phyloP scores from a whole-genome alignment of 768 basidiomycete species.

The Boletus pseudopeckii region DNA sequence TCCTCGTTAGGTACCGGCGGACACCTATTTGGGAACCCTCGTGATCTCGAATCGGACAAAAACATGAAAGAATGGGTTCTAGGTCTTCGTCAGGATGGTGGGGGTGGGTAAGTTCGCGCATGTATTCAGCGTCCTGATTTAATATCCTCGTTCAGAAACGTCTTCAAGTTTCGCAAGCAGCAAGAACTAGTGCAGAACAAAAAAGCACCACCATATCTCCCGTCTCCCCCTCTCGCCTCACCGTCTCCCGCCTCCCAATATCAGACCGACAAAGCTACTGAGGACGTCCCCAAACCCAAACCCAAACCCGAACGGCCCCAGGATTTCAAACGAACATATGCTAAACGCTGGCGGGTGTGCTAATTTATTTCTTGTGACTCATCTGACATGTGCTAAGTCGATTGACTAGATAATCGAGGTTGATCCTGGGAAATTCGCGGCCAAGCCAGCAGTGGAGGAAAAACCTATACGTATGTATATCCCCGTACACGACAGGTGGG shows the following conservation, averaged over 20 bases:
- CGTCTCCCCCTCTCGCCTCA: constrained; percentile 6
- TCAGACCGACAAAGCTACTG: neutral
- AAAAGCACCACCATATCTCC: constrained; percentile 3
- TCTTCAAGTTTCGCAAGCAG: constrained; percentile 45
- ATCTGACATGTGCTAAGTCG: neutral
- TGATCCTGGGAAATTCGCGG: constrained; percentile 15
- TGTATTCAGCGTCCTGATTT: neutral
- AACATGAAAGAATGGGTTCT: constrained; percentile 50
- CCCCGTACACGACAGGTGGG: neutral
- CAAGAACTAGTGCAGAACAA: constrained; percentile 14
- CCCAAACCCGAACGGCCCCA: constrained; percentile 5
- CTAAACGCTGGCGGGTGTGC: constrained; percentile 29
- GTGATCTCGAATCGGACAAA: constrained; percentile 39
- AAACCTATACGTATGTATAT: constrained; percentile 8
- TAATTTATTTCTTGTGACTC: neutral
- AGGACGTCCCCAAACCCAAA: constrained; percentile 4
- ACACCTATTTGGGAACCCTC: constrained; percentile 49
- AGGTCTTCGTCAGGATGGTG: constrained; percentile 54
- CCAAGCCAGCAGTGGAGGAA: constrained; percentile 9
- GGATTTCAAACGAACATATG: constrained; percentile 14
- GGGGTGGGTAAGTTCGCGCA: constrained; percentile 51
- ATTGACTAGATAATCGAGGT: constrained; percentile 8
- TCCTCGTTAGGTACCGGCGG: constrained; percentile 40
- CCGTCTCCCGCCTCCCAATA: neutral
- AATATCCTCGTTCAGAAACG: constrained; percentile 32